Base-by-base conservation (phyloP, 2,329 filamentous ascomycete species). In the Ophiognomonia clavigignenti-juglandacearum region DNA sequence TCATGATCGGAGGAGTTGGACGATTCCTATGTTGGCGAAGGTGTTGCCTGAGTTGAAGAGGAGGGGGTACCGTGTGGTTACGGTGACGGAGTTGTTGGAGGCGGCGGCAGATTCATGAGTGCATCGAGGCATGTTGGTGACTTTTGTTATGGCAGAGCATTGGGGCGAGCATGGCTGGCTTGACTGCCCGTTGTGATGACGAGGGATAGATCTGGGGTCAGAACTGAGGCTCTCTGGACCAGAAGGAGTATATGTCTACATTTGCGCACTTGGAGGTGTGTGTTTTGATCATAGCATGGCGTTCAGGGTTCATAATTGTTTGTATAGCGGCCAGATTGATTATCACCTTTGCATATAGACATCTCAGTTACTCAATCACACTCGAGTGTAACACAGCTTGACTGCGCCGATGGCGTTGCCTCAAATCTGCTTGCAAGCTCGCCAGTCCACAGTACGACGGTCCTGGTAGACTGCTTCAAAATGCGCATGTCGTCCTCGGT, bases 1-100 rank as follows among this genome's bases (percentile, higher is more conserved):
- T 60, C 90, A 96, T 68, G 90, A 96, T 68, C 66, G 89, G 54
- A 74, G 90, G 59, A 70, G 74, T n/a, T 95, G 90, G 87, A 95
- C 88, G 22, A 73, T 77, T 39, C 85, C 86, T 1, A 93, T 95
- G 87, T 61, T 95, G 65, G 70, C 72, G 32, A 77, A 71, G 50
- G 83, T 93, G 32, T 64, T 96, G 55, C 85, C 85, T 0, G 84
- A 87, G 61, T 68, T 95, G 58, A 82, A 71, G 64, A 71, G 71
- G 52, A 74, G 78, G 54, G 88, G 88, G 1, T 95, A 88, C 63
- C 71, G 69, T 47, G 73, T 92, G 31, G 83, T 88, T 24, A 87
- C 83, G 14, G 68, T 95, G 18, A 83, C 83, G 4, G 77, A 83
- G 56, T 68, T 92, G 54, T 64, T 92, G 38, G 69, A 69, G 56